Percentiles rank a stretch among this genome's conserved stretches.
These are phyloP conservation scores for Periconia sp. DNA, from an alignment of 2,329 filamentous ascomycete species.

Conservation along the genomic window DNA sequence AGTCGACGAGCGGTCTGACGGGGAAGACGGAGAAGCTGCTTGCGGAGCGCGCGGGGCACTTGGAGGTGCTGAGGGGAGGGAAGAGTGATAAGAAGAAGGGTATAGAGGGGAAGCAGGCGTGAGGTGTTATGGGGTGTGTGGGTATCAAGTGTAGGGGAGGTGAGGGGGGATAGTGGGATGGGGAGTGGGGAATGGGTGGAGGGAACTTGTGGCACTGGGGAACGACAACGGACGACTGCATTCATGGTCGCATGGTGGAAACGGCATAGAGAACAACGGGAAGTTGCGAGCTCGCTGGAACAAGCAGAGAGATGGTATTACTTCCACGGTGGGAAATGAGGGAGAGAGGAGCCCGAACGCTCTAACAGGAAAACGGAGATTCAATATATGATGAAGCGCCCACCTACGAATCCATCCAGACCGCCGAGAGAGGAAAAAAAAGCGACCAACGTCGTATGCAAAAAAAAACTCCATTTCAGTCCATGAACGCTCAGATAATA, in stretches of 20 bases:
- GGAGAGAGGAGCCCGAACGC: no score
- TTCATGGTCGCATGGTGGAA: no score
- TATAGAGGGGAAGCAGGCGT: constrained; percentile 18
- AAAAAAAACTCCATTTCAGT: background rate
- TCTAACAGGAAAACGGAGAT: no score
- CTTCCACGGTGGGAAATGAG: no score
- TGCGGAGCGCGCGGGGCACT: constrained; percentile 67
- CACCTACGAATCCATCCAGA: background rate
- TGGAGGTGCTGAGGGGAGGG: constrained; percentile 67
- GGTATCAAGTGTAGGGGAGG: background rate
- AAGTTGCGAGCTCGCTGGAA: no score
- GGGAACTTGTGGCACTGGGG: no score
- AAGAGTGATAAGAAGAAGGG: constrained; percentile 55
- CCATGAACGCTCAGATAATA: constrained; percentile 26
- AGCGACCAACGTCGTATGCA: background rate
- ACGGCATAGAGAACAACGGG: no score
- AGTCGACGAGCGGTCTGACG: constrained; percentile 63
- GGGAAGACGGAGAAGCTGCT: constrained; percentile 68
- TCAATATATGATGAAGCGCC: no score
- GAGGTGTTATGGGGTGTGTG: constrained; percentile 5
- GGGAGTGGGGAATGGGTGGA: background rate
- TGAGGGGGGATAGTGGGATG: background rate
- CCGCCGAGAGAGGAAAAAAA: no score
- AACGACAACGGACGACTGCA: no score
- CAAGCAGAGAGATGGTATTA: no score